Percentiles rank a stretch among this genome's conserved stretches.
phyloP scores from a whole-genome alignment of 2,329 filamentous ascomycete species.

The Neopestalotiopsis sp. region DNA sequence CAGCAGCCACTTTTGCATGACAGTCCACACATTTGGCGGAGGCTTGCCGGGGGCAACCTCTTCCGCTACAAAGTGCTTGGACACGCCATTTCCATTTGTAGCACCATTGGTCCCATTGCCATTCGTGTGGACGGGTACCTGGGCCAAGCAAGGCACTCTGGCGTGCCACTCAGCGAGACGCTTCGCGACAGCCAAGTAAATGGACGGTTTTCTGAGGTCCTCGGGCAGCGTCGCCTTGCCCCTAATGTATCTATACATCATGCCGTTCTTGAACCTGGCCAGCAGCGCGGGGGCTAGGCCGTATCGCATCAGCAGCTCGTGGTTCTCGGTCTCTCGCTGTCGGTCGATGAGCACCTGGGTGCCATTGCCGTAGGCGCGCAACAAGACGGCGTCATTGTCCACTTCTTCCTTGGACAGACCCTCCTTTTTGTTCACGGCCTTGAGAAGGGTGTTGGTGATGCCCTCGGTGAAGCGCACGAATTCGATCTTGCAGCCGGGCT shows the following conservation, averaged over 20 bases:
- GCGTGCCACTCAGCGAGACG: slow-evolving; percentile 95
- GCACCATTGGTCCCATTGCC: slow-evolving; percentile 41
- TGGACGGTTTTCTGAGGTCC: slow-evolving; percentile 75
- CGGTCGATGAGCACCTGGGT: slow-evolving; percentile 96
- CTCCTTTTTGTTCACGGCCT: slow-evolving; percentile 72
- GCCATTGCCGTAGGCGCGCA: slow-evolving; percentile 92
- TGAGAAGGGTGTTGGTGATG: slow-evolving; percentile 93
- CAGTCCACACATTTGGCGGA: slow-evolving; percentile 89
- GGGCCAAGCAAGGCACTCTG: slow-evolving; percentile 61
- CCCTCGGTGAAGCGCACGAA: slow-evolving; percentile 95
- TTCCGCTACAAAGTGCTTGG: slow-evolving; percentile 43
- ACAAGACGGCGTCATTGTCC: slow-evolving; percentile 76
- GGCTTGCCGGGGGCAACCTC: slow-evolving; percentile 69
- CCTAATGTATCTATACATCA: slow-evolving; percentile 90
- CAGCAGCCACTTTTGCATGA: slow-evolving; percentile 94
- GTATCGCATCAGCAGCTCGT: slow-evolving; percentile 84
- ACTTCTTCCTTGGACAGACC: slow-evolving; percentile 67
- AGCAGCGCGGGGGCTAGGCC: slow-evolving; percentile 85
- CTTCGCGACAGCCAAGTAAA: slow-evolving; percentile 84
- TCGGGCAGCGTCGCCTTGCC: slow-evolving; percentile 80
- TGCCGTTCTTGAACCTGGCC: slow-evolving; percentile 92
- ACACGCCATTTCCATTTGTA: slow-evolving; percentile 31
- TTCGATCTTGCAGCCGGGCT: slow-evolving; percentile 74
- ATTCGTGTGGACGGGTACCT: slow-evolving; percentile 39
- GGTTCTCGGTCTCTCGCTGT: slow-evolving; percentile 78